Conservation (phyloP, 805 yeast species). For the Yamadazyma sp. region DNA sequence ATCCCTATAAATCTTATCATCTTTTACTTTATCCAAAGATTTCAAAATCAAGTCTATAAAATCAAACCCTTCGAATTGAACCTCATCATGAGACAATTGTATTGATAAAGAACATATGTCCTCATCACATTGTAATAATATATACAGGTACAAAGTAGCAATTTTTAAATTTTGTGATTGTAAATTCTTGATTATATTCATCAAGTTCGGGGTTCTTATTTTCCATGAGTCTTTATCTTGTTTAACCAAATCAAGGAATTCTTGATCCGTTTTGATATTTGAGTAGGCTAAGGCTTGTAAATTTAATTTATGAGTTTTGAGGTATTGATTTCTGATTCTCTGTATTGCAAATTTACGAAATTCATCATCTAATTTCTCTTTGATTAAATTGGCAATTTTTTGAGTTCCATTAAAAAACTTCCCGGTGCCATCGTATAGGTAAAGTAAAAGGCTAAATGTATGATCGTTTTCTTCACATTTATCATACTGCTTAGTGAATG, state of each 20-base stretch:
- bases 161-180: constrained; percentile 3
- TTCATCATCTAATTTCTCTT: constrained; percentile 2
- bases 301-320: constrained; percentile 4
- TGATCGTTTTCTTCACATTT: constrained; percentile 2
- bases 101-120: constrained; percentile 5
- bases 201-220: constrained; percentile 2
- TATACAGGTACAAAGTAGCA: constrained; percentile 11
- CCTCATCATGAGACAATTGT: constrained; percentile 4
- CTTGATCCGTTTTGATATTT: constrained; percentile 7
- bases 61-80: background rate
- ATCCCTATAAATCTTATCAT: constrained; percentile 26
- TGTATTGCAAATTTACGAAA: constrained; percentile 7
- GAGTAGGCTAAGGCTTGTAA: constrained; percentile 12
- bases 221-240: constrained; percentile 16
- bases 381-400: constrained; percentile 2
- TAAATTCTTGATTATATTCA: constrained; percentile 5
- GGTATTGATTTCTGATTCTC: constrained; percentile 6
- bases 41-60: constrained; percentile 8
- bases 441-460: constrained; percentile 3
- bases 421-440: constrained; percentile 5
- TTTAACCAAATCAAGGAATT: constrained; percentile 12
- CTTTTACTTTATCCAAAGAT: constrained; percentile 13
- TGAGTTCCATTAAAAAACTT: constrained; percentile 7
- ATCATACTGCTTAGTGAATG: constrained; percentile 7
- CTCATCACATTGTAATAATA: constrained; percentile 8